Conservation (phyloP, 805 yeast species). For the Komagataella mondaviorum region DNA sequence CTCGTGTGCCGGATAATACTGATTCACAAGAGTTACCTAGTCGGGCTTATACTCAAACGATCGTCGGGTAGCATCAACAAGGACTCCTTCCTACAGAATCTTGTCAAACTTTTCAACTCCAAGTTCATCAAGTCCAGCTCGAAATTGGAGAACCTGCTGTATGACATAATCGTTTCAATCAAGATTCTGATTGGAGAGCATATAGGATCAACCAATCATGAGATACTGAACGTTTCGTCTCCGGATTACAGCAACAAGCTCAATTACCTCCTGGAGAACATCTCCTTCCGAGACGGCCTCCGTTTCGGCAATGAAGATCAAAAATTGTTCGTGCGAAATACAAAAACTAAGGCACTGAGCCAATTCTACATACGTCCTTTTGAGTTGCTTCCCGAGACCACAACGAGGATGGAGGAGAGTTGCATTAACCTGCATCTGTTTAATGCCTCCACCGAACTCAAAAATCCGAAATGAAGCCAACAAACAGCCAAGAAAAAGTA, state of each 20-base stretch:
- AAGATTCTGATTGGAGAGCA: constrained; percentile 23
- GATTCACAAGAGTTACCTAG: constrained; percentile 39
- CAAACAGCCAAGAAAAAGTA: too few relatives aligned
- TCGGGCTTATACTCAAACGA: constrained; percentile 28
- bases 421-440: constrained; percentile 40
- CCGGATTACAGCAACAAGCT: constrained; percentile 18
- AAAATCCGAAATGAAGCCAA: neutral
- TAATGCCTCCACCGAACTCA: constrained; percentile 20
- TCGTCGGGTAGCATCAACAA: constrained; percentile 21
- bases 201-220: neutral
- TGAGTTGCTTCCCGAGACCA: constrained; percentile 47
- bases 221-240: constrained; percentile 15
- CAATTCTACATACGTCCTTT: constrained; percentile 32
- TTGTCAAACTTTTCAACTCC: constrained; percentile 31
- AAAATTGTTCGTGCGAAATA: constrained; percentile 11
- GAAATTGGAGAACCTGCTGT: constrained; percentile 39
- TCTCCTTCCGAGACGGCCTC: constrained; percentile 6
- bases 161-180: constrained; percentile 44
- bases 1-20: constrained; percentile 41
- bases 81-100: constrained; percentile 31
- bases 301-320: neutral
- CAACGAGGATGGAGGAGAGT: constrained; percentile 35
- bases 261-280: constrained; percentile 3
- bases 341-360: constrained; percentile 13
- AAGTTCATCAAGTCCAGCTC: constrained; percentile 27